Percentiles rank a stretch among this genome's conserved stretches.
Conservation (phyloP, 352 stramenopile genomes). For the Phytopythium delawarense region DNA sequence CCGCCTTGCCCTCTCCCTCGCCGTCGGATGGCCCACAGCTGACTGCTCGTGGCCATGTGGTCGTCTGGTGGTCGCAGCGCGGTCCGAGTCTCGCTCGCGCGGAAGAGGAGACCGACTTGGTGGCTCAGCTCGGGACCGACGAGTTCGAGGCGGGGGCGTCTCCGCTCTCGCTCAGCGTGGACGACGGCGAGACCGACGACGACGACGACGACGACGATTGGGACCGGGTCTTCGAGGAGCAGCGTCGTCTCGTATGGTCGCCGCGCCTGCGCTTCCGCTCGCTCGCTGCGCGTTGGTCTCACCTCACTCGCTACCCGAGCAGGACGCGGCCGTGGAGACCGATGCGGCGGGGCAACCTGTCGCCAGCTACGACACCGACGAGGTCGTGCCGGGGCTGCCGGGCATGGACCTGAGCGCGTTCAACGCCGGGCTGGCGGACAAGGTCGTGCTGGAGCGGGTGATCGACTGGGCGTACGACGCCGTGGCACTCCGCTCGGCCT, state of each 20-base stretch:
- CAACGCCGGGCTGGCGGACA: slow-evolving; percentile 50
- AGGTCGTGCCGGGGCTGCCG: slow-evolving; percentile 28
- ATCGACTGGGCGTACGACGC: slow-evolving; percentile 66
- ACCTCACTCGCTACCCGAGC: too few relatives aligned
- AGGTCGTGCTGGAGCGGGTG: slow-evolving; percentile 37
- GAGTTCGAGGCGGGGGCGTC: not conserved
- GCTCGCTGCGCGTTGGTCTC: too few relatives aligned
- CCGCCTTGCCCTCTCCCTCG: not conserved
- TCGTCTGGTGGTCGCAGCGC: not conserved
- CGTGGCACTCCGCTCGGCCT: slow-evolving; percentile 27
- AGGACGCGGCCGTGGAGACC: slow-evolving; percentile 7
- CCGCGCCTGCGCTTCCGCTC: too few relatives aligned
- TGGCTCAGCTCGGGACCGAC: not conserved
- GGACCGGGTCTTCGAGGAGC: slow-evolving; percentile 8
- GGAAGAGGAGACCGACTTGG: not conserved
- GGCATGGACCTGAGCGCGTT: slow-evolving; percentile 53
- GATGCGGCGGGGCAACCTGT: slow-evolving; percentile 5
- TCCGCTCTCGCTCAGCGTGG: not conserved
- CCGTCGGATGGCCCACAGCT: not conserved
- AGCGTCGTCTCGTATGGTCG: slow-evolving; percentile 4
- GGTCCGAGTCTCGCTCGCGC: not conserved
- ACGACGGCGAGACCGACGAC: not conserved
- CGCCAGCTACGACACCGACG: not conserved
- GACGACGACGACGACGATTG: slow-evolving; percentile 7
- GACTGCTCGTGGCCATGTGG: not conserved